Evolutionary conservation across 441 rosid species (phyloP).

Genomic region (Gossypium aridum): DNA sequence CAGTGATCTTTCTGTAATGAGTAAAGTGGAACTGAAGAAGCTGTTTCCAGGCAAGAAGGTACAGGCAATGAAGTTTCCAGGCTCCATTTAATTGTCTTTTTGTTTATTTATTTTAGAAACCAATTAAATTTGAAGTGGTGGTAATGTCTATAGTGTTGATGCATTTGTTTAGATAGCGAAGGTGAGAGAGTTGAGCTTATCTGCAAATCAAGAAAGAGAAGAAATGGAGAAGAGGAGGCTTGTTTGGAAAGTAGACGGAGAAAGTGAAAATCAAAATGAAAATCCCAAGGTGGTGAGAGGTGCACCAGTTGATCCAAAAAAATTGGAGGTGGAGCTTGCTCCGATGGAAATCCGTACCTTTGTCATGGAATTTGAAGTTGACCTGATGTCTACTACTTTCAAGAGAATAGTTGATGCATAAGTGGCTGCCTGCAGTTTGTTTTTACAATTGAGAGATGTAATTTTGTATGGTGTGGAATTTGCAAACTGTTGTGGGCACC

Average conservation of each 20-base stretch:
- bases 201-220: conserved; percentile 80
- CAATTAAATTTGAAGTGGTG: neutral
- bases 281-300: conserved; percentile 42
- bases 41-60: conserved; percentile 55
- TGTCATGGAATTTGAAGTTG: conserved; percentile 32
- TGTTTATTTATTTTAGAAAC: neutral
- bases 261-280: conserved; percentile 15
- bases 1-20: conserved; percentile 43
- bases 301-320: conserved; percentile 41
- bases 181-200: conserved; percentile 67
- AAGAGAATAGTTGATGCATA: conserved; percentile 16
- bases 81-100: neutral
- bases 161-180: conserved; percentile 35
- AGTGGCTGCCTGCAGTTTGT: neutral
- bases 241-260: conserved; percentile 66
- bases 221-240: conserved; percentile 84
- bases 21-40: conserved; percentile 56
- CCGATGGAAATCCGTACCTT: conserved; percentile 97
- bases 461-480: neutral
- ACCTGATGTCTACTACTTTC: neutral
- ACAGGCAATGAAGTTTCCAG: neutral
- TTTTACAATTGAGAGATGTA: neutral
- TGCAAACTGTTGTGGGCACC: neutral
- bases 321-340: conserved; percentile 73
- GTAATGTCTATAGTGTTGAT: neutral